Evolutionary conservation across 2,329 filamentous ascomycete genomes (phyloP), one percentile per base, ranked within the genome.

Genomic region (Ophiostoma populinum): DNA sequence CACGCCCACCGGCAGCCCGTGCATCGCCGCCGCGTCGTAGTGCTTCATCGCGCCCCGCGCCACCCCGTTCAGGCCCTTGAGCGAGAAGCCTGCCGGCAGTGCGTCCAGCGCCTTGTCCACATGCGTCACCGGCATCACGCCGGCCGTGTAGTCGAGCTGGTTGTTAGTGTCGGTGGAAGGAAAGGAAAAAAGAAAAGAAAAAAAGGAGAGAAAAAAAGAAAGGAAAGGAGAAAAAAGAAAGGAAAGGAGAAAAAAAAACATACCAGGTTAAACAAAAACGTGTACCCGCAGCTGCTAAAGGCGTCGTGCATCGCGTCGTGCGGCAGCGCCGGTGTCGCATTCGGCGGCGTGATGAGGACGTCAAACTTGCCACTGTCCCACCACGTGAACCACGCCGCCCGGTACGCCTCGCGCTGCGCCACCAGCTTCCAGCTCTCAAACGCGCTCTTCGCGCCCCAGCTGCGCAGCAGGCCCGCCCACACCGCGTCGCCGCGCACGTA

Each of bases 211-310:
- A 57, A 80, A 76, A 48, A 94, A 45, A 47, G 94, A 94, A 60
- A 90, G 94, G 37, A 93, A 56, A 51, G n/a, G n/a, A 13, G 9
- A 21, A 19, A 24, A 22, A 26, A 20, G 10, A 19, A 39, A 6
- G 18, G 7, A 35, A 22, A 6, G 17, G 10, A 21, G 58, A 2
- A 1, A 18, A 13, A 21, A 24, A 15, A 32, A 24, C 70, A 55
- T 58, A 80, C 76, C 48, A 94, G 45, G 47, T 94, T 94, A 60
- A 90, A 95, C 37, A 93, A 56, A 51, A 94, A 93, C 0, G 86
- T 94, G 50, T 95, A 94, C 1, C 83, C 85, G 48, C 86, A 94
- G 45, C 76, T 82, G 42, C 78, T 80, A 29, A 90, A 74, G 3
- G 82, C 82, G 46, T 87, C 75, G 45, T 72, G 70, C 83, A 93